Evolutionary conservation across 192 early-diverging fungal species (phyloP).

Genomic region (Pilaira anomala): DNA sequence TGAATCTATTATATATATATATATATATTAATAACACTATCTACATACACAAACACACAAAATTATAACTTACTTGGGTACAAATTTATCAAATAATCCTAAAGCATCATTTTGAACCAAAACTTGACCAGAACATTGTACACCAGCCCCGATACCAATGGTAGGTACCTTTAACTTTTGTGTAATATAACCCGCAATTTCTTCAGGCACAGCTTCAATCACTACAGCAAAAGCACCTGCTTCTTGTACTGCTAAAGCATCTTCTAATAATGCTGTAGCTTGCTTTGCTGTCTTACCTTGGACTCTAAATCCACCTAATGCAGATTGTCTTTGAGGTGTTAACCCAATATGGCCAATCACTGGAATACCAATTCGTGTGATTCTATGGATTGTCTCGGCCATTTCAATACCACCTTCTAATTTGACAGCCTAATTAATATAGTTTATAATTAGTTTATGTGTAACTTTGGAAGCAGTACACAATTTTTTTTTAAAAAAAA

Average conservation of each 20-base stretch:
- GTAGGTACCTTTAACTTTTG: slow-evolving; percentile 77
- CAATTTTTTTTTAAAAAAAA: not conserved
- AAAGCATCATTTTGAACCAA: slow-evolving; percentile 89
- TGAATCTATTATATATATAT: slow-evolving; percentile 60
- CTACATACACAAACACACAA: not conserved
- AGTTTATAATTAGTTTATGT: slow-evolving; percentile 7
- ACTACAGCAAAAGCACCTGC: slow-evolving; percentile 91
- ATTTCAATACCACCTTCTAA: slow-evolving; percentile 92
- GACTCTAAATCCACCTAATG: slow-evolving; percentile 87
- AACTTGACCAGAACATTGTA: slow-evolving; percentile 88
- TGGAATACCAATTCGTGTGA: slow-evolving; percentile 87
- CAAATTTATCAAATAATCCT: slow-evolving; percentile 88
- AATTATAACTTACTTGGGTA: slow-evolving; percentile 81
- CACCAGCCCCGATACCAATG: slow-evolving; percentile 96
- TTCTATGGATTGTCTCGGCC: slow-evolving; percentile 67
- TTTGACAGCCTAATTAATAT: slow-evolving; percentile 70
- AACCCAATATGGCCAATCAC: slow-evolving; percentile 94
- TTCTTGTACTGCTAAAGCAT: slow-evolving; percentile 85
- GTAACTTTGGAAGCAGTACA: not conserved
- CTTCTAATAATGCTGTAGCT: slow-evolving; percentile 75
- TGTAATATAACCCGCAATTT: slow-evolving; percentile 88
- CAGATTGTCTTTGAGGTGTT: slow-evolving; percentile 87
- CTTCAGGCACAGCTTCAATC: slow-evolving; percentile 87
- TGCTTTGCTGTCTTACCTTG: slow-evolving; percentile 83
- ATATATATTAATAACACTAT: not conserved